These are phyloP conservation scores for Metarhizium robertsii DNA, from an alignment of 2,329 filamentous ascomycete species.

Conservation along the genomic window DNA sequence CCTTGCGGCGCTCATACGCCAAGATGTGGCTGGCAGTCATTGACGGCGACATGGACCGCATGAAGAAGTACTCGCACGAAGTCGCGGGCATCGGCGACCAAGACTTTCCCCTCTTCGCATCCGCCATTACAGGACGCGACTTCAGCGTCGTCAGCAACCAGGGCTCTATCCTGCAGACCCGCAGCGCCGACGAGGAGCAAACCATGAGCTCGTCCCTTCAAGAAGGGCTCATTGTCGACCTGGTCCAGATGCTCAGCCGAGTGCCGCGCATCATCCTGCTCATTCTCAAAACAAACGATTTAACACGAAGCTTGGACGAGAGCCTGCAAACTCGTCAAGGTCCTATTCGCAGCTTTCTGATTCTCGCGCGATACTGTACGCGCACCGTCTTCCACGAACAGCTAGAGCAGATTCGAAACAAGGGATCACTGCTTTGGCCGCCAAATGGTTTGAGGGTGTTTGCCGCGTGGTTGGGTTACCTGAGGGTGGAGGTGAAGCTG, in stretches of 20 bases:
- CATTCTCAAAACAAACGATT: constrained; percentile 95
- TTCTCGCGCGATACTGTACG: constrained; percentile 59
- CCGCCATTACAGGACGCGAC: constrained; percentile 90
- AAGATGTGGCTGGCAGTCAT: constrained; percentile 97
- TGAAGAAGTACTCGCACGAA: constrained; percentile 82
- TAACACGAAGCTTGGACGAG: constrained; percentile 90
- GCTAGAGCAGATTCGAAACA: constrained; percentile 43
- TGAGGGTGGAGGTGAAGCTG: constrained; percentile 54
- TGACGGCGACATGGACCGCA: constrained; percentile 72
- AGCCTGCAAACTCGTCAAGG: constrained; percentile 67
- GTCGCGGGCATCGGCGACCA: constrained; percentile 83
- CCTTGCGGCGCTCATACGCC: constrained; percentile 76
- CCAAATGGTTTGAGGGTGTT: constrained; percentile 44
- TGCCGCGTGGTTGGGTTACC: constrained; percentile 47
- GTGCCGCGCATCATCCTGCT: constrained; percentile 88
- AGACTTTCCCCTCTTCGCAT: constrained; percentile 91
- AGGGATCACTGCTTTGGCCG: constrained; percentile 50
- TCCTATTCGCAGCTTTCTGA: constrained; percentile 56
- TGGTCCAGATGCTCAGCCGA: constrained; percentile 79
- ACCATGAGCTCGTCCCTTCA: constrained; percentile 76
- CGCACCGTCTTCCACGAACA: constrained; percentile 57
- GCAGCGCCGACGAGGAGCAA: constrained; percentile 71
- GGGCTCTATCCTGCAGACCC: constrained; percentile 44
- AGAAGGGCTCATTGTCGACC: constrained; percentile 78
- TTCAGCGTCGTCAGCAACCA: constrained; percentile 63